These are phyloP conservation scores for Oryza punctata DNA, from an alignment of 176 grass and related monocot genomes.

Conservation along the genomic window DNA sequence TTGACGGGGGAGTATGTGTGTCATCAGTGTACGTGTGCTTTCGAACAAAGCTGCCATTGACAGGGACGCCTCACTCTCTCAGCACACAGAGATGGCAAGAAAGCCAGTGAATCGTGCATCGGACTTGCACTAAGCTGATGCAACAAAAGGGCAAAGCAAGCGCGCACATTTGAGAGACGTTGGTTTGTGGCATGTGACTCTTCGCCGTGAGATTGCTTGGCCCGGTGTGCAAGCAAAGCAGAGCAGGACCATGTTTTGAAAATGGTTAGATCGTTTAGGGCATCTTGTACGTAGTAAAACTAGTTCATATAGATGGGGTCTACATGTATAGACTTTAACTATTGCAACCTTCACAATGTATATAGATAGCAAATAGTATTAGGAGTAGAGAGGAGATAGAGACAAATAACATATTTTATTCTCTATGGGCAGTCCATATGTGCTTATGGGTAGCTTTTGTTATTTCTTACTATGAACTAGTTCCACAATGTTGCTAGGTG, in stretches of 20 bases:
- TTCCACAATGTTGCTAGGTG: too few relatives aligned
- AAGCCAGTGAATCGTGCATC: slow-evolving; percentile 41
- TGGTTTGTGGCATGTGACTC: not conserved
- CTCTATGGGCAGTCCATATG: too few relatives aligned
- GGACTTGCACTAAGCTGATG: slow-evolving; percentile 46
- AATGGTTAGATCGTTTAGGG: not conserved
- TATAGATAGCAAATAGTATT: too few relatives aligned
- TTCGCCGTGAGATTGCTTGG: slow-evolving; percentile 32
- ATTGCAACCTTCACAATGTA: too few relatives aligned
- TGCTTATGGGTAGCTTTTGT: too few relatives aligned
- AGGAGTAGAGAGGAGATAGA: too few relatives aligned
- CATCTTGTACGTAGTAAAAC: too few relatives aligned
- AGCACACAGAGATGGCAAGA: not conserved
- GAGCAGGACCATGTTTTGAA: not conserved
- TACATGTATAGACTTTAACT: too few relatives aligned
- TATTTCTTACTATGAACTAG: too few relatives aligned
- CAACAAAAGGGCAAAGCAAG: not conserved
- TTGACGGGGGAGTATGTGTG: not conserved
- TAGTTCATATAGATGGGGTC: too few relatives aligned
- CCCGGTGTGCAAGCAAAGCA: slow-evolving; percentile 2
- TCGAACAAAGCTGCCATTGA: slow-evolving; percentile 21
- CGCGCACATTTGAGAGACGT: not conserved
- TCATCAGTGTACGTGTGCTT: slow-evolving; percentile 10
- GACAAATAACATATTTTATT: too few relatives aligned
- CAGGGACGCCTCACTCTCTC: slow-evolving; percentile 8